These are phyloP conservation scores for Pythium pyrilobum DNA, from an alignment of 352 stramenopile species.

Conservation along the genomic window DNA sequence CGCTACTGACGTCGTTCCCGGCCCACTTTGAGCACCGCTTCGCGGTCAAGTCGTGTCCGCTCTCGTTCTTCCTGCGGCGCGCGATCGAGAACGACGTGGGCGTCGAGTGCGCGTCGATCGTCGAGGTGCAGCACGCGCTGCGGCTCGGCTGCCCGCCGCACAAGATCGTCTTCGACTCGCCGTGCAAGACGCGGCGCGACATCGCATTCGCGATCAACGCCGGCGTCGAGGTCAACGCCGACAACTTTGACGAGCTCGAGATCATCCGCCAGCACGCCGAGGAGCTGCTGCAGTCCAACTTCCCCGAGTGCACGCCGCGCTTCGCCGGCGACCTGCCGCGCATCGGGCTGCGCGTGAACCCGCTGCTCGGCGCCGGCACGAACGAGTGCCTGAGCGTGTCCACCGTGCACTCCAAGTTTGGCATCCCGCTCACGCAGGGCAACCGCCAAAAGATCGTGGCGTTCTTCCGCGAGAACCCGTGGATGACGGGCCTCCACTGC, in stretches of 20 bases:
- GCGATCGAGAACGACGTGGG: slow-evolving; percentile 76
- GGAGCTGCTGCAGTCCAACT: slow-evolving; percentile 86
- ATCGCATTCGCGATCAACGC: slow-evolving; percentile 79
- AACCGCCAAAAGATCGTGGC: slow-evolving; percentile 57
- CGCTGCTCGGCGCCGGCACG: slow-evolving; percentile 80
- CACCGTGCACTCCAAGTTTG: slow-evolving; percentile 91
- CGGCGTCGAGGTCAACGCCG: slow-evolving; percentile 87
- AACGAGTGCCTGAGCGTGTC: slow-evolving; percentile 87
- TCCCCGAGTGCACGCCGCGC: slow-evolving; percentile 46
- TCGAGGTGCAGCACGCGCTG: slow-evolving; percentile 79
- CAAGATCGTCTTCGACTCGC: slow-evolving; percentile 90
- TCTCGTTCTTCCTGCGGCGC: slow-evolving; percentile 81
- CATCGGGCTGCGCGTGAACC: slow-evolving; percentile 91
- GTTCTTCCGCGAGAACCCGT: slow-evolving; percentile 80
- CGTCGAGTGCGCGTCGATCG: slow-evolving; percentile 76
- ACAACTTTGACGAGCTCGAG: slow-evolving; percentile 88
- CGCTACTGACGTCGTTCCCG: slow-evolving; percentile 74
- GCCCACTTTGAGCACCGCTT: slow-evolving; percentile 86
- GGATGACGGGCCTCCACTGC: slow-evolving; percentile 85
- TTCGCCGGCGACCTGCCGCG: slow-evolving; percentile 58
- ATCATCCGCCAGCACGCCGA: slow-evolving; percentile 81
- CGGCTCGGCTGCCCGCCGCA: slow-evolving; percentile 59
- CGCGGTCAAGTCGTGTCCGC: slow-evolving; percentile 85
- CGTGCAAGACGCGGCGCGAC: slow-evolving; percentile 89
- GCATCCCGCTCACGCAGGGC: slow-evolving; percentile 59